Percentiles rank a stretch among this genome's conserved stretches.
Conservation (phyloP, 192 early-diverging fungal genomes). For the Backusella australiensis region DNA sequence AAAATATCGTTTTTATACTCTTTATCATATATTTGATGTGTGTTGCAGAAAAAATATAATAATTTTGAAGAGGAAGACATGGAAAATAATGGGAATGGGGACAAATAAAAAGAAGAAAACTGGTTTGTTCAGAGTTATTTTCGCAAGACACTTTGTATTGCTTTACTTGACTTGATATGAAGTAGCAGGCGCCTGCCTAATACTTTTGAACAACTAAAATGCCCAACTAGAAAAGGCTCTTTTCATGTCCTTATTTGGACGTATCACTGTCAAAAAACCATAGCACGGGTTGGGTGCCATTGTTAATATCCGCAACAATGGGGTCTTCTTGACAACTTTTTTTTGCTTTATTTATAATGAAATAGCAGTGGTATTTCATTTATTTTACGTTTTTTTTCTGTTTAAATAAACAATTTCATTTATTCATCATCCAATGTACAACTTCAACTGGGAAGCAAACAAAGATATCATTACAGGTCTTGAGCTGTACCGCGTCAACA, state of each 20-base stretch:
- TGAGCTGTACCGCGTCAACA: background rate
- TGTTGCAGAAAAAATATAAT: no score
- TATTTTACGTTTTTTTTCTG: background rate
- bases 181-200: no score
- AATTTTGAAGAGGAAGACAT: no score
- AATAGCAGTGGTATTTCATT: no score
- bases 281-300: no score
- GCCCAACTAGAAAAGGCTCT: background rate
- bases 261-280: background rate
- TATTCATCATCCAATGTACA: background rate
- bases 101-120: no score
- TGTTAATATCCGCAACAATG: background rate
- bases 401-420: background rate
- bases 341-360: background rate
- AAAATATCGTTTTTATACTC: background rate
- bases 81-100: no score
- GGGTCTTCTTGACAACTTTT: background rate
- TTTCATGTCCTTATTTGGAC: background rate
- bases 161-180: no score
- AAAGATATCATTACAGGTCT: background rate
- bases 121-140: no score
- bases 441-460: background rate
- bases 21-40: background rate
- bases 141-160: no score
- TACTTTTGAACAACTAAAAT: no score